Evolutionary conservation across 202 grass and related monocot species (phyloP).

Genomic region (Bolboschoenoplectus hybrid): DNA sequence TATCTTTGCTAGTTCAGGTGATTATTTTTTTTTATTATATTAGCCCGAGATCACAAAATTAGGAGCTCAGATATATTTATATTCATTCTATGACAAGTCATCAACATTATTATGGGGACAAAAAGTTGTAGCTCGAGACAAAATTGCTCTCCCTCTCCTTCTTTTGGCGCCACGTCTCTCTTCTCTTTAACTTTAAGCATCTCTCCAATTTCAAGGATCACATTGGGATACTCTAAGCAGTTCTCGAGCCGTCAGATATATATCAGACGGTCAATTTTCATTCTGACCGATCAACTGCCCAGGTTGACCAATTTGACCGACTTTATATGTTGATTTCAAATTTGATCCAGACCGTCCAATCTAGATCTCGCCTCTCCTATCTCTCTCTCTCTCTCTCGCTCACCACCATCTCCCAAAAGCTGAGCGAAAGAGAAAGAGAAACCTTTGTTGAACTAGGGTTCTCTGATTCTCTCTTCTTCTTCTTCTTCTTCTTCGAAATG

Average conservation of each 20-base stretch:
- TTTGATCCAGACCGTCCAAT: background rate
- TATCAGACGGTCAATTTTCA: background rate
- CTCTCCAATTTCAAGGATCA: too few relatives aligned
- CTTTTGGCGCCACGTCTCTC: constrained; percentile 9
- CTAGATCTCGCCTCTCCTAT: background rate
- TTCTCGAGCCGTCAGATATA: background rate
- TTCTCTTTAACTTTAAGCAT: background rate
- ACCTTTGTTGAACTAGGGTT: background rate
- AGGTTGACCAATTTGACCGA: background rate
- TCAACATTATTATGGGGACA: background rate
- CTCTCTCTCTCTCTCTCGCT: background rate
- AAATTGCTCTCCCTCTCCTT: background rate
- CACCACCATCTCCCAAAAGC: background rate
- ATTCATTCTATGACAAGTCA: too few relatives aligned
- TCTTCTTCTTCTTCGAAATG: background rate
- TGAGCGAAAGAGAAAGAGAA: background rate
- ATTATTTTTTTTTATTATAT: too few relatives aligned
- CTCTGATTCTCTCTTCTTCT: background rate
- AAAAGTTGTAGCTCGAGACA: background rate
- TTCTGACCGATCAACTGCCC: background rate
- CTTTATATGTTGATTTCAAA: background rate
- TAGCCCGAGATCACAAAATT: too few relatives aligned
- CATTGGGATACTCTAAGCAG: background rate
- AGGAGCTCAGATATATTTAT: too few relatives aligned
- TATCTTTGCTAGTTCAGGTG: too few relatives aligned